Evolutionary conservation across 2,329 filamentous ascomycete genomes (phyloP), one percentile per base, ranked within the genome.

Genomic region (Coniochaeta sp.): DNA sequence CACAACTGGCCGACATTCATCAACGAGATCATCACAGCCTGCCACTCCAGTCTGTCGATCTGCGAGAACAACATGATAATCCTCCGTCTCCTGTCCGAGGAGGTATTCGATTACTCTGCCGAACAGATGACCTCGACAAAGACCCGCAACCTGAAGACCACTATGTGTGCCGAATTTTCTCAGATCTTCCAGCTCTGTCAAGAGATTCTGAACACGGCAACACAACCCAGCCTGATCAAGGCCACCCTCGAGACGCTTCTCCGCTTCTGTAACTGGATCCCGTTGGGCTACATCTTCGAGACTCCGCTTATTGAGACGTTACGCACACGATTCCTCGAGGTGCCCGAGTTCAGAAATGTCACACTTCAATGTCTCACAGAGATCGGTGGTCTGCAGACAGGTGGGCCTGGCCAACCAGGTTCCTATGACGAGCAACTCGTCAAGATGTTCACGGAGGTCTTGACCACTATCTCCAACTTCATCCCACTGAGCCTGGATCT

Each of bases 1-100:
- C 93, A 98, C 78, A 96, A 99, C 81, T 99, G 96, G 95, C 95
- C 96, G 12, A 96, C 92, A 22, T 99, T 99, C 77, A 98, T 99
- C 83, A 98, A 98, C 81, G 95, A 99, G 80, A 99, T 99, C 76
- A 92, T 99, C 69, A 89, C 91, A 24, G 93, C 95, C 60, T 98
- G 93, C 77, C 93, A 96, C 73, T 93, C 91, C 67, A 97, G 90
- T 76, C 81, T 99, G 59, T 95, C 93, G 40, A 96, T 99, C 69
- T 99, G 96, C 84, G 95, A 99, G 79, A 99, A 99, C 81, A 99
- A 99, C 81, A 99, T 99, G 95, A 92, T 91, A 65, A 98, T 99
- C 68, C 84, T 99, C 67, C 89, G 95, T 62, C 80, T 99, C 68
- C 84, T 99, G 54, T 99, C 95, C 7, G 95, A 99, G 75, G 95